Base-by-base conservation (phyloP, 1,284 basidiomycete genomes). In the Coniferiporia weirii region DNA sequence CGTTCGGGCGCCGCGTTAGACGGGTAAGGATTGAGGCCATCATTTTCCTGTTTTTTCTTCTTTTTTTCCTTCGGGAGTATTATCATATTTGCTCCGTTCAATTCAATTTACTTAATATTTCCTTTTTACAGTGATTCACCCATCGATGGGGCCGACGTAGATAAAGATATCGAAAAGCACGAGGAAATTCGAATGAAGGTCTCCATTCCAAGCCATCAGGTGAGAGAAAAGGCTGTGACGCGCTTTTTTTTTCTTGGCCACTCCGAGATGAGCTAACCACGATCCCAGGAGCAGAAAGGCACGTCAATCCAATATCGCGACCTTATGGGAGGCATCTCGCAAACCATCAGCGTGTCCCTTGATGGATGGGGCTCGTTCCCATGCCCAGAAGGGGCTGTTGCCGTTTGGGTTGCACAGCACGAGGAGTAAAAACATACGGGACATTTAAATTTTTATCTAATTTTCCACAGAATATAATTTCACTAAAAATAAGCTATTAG, bases 281-380 rank as follows among this genome's bases (percentile, higher is more conserved):
- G 27, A 32, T 35, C 9, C 9, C 45, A 50, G 43, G 43, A 54
- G 43, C 20, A 19, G 4, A 3, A 15, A 17, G 47, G 35, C 17
- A 51, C 34, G 54, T 38, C 54, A 50, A 27, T 52, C 12, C 54
- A 17, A 10, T 89, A 76, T 66, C 71, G 69, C 38, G 77, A 79
- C 61, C 72, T 79, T 50, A 75, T 85, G 68, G 38, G 73, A 76
- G n/a, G 56, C 38, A 54, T 71, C 43, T 68, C 76, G 32, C 74
- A 72, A n/a, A 68, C 68, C 38, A 71, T 82, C 12, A 62, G 70
- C 34, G 76, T 81, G 52, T 74, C 80, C 61, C 53, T 61, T 5
- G 70, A 77, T 17, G 87, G 87, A 10, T 83, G 80, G 81, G 87
- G 81, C 0, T 64, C 64, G 13, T 89, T 89, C 67, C 75, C 78